Percentiles rank a stretch among this genome's conserved stretches.
phyloP scores from a whole-genome alignment of 2,329 filamentous ascomycete species.

The Pseudopithomyces chartarum region DNA sequence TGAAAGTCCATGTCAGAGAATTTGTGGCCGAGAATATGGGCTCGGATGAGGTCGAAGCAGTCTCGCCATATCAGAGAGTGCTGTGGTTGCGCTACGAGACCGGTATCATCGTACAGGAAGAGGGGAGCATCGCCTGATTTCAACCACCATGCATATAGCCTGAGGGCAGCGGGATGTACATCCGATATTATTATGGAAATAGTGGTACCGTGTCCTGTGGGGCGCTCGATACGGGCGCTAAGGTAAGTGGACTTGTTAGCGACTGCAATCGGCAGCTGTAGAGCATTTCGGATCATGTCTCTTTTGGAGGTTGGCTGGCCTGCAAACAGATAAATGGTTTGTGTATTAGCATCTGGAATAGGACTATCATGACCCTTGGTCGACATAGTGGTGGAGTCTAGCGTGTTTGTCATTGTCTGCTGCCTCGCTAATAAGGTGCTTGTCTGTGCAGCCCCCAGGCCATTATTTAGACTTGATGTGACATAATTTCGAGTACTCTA shows the following conservation, averaged over 20 bases:
- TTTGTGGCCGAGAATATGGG: slow-evolving; percentile 19
- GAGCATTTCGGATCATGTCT: slow-evolving; percentile 8
- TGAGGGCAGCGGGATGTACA: slow-evolving; percentile 18
- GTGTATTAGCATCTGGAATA: neutral
- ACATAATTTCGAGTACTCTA: neutral
- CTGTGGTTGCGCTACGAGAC: neutral
- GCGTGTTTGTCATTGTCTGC: neutral
- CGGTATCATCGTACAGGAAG: neutral
- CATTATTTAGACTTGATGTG: neutral
- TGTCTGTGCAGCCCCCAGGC: neutral
- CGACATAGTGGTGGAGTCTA: neutral
- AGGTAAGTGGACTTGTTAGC: slow-evolving; percentile 17
- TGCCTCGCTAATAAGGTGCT: neutral
- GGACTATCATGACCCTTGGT: neutral
- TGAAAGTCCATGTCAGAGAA: slow-evolving; percentile 12
- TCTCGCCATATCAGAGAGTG: slow-evolving; percentile 10
- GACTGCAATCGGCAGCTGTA: slow-evolving; percentile 4
- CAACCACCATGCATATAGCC: slow-evolving; percentile 20
- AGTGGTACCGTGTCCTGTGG: neutral
- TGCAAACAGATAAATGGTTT: slow-evolving; percentile 11
- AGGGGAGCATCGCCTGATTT: neutral
- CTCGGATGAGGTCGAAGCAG: slow-evolving; percentile 20
- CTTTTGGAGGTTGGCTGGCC: slow-evolving; percentile 15
- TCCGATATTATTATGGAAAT: slow-evolving; percentile 7
- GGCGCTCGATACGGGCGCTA: slow-evolving; percentile 1